Base-by-base conservation (phyloP, 2,329 filamentous ascomycete genomes). In the Colletotrichum lini region DNA sequence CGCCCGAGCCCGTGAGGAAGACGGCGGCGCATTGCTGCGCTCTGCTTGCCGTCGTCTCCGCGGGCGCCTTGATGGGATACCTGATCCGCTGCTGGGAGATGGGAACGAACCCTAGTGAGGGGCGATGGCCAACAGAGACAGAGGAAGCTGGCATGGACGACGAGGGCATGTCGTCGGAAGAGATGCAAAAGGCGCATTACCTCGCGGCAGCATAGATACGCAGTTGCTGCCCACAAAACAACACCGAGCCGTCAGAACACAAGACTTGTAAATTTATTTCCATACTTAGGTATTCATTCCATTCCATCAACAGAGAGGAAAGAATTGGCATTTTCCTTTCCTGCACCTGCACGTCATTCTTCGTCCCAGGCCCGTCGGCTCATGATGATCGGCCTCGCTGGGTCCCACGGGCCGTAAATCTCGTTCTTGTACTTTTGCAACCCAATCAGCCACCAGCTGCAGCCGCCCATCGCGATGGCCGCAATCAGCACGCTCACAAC, bases 361-460 rank as follows among this genome's bases (percentile, higher is more conserved):
- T 86, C 84, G 61, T 86, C 83, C 87, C 88, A 90, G 65, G 87
- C 83, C 73, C 87, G 85, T 70, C 90, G 85, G 77, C 92, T 91
- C 78, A 94, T 90, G 73, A 96, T 95, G 67, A 96, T 90, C 12
- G 96, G 96, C 79, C 95, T 88, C 8, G 96, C 96, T 23, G 96
- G 95, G 83, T 99, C 96, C 96, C 96, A 99, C 1, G 96, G 96
- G 53, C 96, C 96, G 78, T 95, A 94, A 75, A 99, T 98, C 83
- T 98, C 96, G 80, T 98, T 98, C 86, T 99, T 99, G 83, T 98
- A 99, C 84, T 97, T 96, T 83, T 99, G 96, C 81, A 99, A 82
- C 10, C 95, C 94, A 78, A 99, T 98, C 73, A 99, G 84, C 95
- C 96, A 98, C 96, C 95, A 98, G 79, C 94, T 97, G 80, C 95